phyloP scores from a whole-genome alignment of 2,329 filamentous ascomycete species.

The Chaetomiaceae sp. region DNA sequence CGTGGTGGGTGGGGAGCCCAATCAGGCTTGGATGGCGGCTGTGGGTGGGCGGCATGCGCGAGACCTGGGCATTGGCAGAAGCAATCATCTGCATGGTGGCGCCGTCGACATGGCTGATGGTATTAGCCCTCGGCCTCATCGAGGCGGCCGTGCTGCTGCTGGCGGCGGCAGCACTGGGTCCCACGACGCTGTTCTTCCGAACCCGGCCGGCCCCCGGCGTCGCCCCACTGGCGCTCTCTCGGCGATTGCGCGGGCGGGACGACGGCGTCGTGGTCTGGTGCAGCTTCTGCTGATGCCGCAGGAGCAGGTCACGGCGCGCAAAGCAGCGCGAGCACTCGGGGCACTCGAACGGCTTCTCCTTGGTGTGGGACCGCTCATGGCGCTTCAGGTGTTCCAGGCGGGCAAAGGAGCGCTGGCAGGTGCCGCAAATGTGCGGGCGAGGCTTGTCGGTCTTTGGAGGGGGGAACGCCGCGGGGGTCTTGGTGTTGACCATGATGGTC shows the following conservation, averaged over 20 bases:
- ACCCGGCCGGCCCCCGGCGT: slow-evolving; percentile 66
- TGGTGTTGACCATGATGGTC: slow-evolving; percentile 50
- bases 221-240: slow-evolving; percentile 80
- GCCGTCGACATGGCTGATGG: slow-evolving; percentile 88
- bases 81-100: slow-evolving; percentile 69
- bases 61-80: slow-evolving; percentile 52
- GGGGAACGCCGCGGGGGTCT: slow-evolving; percentile 50
- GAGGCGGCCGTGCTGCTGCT: slow-evolving; percentile 49
- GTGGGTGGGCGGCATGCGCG: slow-evolving; percentile 50
- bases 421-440: slow-evolving; percentile 86
- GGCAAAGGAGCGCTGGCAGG: slow-evolving; percentile 88
- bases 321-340: slow-evolving; percentile 93
- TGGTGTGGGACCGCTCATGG: slow-evolving; percentile 95
- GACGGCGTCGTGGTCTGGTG: slow-evolving; percentile 90
- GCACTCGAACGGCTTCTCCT: slow-evolving; percentile 98
- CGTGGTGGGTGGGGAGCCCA: slow-evolving; percentile 56
- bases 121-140: slow-evolving; percentile 89
- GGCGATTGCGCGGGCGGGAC: slow-evolving; percentile 77
- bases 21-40: slow-evolving; percentile 72
- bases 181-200: slow-evolving; percentile 87
- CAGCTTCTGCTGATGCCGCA: slow-evolving; percentile 97
- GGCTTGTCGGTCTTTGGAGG: slow-evolving; percentile 97
- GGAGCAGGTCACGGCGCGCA: slow-evolving; percentile 81
- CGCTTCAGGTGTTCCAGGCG: slow-evolving; percentile 94
- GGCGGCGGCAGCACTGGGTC: slow-evolving; percentile 39